Base-by-base conservation (phyloP, 306 rosid genomes). In the Dicorynia guianensis region DNA sequence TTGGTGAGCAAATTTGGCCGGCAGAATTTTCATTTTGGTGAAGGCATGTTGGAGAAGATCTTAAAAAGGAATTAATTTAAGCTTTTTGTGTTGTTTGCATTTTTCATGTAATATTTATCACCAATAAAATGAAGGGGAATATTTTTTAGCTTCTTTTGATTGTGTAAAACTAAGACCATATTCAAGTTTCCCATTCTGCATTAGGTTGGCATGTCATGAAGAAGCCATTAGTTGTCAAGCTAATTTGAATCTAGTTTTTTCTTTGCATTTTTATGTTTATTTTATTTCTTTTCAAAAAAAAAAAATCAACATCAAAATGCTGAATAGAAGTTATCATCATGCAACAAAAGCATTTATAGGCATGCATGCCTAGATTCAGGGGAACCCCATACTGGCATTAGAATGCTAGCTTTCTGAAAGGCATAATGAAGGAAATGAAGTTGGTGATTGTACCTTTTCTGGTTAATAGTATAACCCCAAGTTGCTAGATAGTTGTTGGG, bases 1-100 rank as follows among this genome's bases (percentile, higher is more conserved):
- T 54, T 87, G 79, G 88, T 89, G 59, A 48, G 71, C 11, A 84
- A 76, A 67, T 79, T 93, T 49, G 66, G 80, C 79, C 43, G 40
- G 42, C 69, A 61, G 71, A 72, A 72, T 68, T 57, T 69, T 57
- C 69, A 62, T 74, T 74, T 69, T 78, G 83, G 75, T 68, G 73
- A 47, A 67, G 57, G 79, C 30, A 43, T 55, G 57, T 67, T 90
- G 46, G 80, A 72, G 83, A 83, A 79, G 76, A 74, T 86, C 82
- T 68, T 82, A 58, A 79, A 74, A 76, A 61, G 81, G 74, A 76
- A 71, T 64, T 74, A 73, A 78, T 72, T 47, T 42, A 50, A 50
- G 17, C 72, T 40, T 53, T 58, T 69, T 59, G 54, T 49, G 38
- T 73, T 69, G 17, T 75, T 71, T 85, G 83, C 55, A 74, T 73